Percentiles rank a stretch among this genome's conserved stretches.
These are phyloP conservation scores for Dryadomyces quercus-mongolicae DNA, from an alignment of 2,329 filamentous ascomycete genomes.

Conservation along the genomic window DNA sequence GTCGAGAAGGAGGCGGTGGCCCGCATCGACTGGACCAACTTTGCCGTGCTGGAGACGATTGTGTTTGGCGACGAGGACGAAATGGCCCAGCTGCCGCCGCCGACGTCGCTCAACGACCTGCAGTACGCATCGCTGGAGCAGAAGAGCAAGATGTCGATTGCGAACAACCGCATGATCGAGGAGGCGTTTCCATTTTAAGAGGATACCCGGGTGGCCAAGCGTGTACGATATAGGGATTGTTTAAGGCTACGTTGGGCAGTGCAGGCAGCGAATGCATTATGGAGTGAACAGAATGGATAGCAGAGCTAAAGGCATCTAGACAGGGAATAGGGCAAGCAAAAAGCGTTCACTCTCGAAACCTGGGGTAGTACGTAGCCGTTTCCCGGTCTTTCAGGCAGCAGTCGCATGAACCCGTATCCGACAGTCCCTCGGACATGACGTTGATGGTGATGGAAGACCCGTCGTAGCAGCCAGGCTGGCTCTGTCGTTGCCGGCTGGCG, in stretches of 20 bases:
- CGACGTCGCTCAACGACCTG: slow-evolving; percentile 79
- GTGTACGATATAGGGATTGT: neutral
- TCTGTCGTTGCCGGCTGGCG: neutral
- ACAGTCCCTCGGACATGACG: neutral
- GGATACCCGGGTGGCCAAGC: neutral
- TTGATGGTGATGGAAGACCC: neutral
- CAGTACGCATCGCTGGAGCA: slow-evolving; percentile 93
- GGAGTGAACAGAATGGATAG: no score
- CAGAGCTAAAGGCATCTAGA: no score
- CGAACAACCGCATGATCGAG: slow-evolving; percentile 74
- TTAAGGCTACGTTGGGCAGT: neutral
- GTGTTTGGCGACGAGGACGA: slow-evolving; percentile 85
- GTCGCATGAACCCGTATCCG: neutral
- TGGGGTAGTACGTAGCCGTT: no score
- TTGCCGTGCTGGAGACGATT: slow-evolving; percentile 90
- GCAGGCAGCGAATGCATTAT: no score
- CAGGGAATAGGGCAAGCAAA: no score
- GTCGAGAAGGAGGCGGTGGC: slow-evolving; percentile 65
- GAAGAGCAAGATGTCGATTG: slow-evolving; percentile 81
- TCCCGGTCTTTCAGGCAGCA: neutral
- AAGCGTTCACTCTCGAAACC: no score
- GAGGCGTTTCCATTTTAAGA: slow-evolving; percentile 67
- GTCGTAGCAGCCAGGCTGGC: neutral
- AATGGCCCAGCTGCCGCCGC: slow-evolving; percentile 71
- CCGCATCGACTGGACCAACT: slow-evolving; percentile 96